Conservation (phyloP, 2,329 filamentous ascomycete species). For the Claviceps humidiphila region DNA sequence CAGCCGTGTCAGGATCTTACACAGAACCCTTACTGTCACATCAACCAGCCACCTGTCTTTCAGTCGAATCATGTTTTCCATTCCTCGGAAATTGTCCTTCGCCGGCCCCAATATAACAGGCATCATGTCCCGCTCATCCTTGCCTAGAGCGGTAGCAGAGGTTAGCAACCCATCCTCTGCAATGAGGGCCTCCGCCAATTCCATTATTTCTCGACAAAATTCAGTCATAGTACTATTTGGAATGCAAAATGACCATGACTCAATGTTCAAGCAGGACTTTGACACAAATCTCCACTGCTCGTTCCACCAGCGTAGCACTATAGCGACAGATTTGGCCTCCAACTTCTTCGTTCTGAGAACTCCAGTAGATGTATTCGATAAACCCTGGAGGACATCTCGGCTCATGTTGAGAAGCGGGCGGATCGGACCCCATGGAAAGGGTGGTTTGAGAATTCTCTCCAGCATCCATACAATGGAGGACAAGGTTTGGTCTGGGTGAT, state of each 20-base stretch:
- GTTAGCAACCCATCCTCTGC: conserved; percentile 75
- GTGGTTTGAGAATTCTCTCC: conserved; percentile 21
- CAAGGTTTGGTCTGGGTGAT: conserved; percentile 26
- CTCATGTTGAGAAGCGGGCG: conserved; percentile 43
- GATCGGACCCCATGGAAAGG: conserved; percentile 42
- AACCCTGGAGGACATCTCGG: conserved; percentile 40
- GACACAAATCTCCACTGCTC: conserved; percentile 71
- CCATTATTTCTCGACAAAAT: conserved; percentile 90
- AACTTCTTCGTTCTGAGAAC: conserved; percentile 42
- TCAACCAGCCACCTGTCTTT: conserved; percentile 76
- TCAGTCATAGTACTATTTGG: conserved; percentile 74
- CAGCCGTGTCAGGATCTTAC: conserved; percentile 73
- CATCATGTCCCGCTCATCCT: conserved; percentile 26
- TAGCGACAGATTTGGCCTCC: conserved; percentile 46
- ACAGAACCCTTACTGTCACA: conserved; percentile 69
- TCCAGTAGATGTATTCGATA: conserved; percentile 43
- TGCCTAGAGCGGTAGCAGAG: conserved; percentile 37
- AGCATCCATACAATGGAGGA: conserved; percentile 30
- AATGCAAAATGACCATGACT: conserved; percentile 65
- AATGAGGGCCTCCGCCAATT: conserved; percentile 76
- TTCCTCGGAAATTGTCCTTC: conserved; percentile 43
- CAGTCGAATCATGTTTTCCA: conserved; percentile 80
- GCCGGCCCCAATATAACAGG: conserved; percentile 25
- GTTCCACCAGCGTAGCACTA: conserved; percentile 69
- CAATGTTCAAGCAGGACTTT: conserved; percentile 70